Evolutionary conservation across 306 rosid genomes (phyloP).

Genomic region (Fragaria nilgerrensis): DNA sequence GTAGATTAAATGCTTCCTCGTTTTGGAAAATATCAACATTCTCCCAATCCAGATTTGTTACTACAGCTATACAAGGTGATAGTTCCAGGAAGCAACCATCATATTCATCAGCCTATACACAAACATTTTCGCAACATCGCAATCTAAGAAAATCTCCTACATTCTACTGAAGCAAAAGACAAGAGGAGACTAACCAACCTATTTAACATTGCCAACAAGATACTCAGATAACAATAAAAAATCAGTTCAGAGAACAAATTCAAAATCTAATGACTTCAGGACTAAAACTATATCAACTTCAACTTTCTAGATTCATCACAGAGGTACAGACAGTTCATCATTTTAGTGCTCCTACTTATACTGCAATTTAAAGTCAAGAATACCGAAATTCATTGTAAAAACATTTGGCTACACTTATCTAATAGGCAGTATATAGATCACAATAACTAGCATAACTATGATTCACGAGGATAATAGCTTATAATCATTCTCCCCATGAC

Average conservation of each 20-base stretch:
- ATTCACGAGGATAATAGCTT: neutral
- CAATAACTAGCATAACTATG: neutral
- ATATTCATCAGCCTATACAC: slow-evolving; percentile 34
- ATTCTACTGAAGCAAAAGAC: neutral
- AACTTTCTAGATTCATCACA: neutral
- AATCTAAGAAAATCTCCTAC: neutral
- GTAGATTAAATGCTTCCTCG: slow-evolving; percentile 29
- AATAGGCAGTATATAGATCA: neutral
- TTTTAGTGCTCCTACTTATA: neutral
- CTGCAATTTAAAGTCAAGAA: neutral
- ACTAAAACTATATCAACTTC: neutral
- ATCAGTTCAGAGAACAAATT: neutral
- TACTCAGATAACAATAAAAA: neutral
- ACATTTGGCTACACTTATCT: neutral
- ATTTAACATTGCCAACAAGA: neutral
- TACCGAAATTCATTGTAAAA: no score
- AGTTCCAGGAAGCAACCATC: slow-evolving; percentile 28
- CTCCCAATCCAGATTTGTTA: slow-evolving; percentile 35
- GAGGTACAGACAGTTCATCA: neutral
- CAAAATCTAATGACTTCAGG: neutral
- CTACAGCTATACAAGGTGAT: slow-evolving; percentile 25
- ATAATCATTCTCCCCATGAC: slow-evolving; percentile 25
- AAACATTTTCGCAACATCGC: neutral
- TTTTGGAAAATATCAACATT: slow-evolving; percentile 31
- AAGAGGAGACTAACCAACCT: neutral